Base-by-base conservation (phyloP, 2,329 filamentous ascomycete genomes). In the Apiospora arundinis region DNA sequence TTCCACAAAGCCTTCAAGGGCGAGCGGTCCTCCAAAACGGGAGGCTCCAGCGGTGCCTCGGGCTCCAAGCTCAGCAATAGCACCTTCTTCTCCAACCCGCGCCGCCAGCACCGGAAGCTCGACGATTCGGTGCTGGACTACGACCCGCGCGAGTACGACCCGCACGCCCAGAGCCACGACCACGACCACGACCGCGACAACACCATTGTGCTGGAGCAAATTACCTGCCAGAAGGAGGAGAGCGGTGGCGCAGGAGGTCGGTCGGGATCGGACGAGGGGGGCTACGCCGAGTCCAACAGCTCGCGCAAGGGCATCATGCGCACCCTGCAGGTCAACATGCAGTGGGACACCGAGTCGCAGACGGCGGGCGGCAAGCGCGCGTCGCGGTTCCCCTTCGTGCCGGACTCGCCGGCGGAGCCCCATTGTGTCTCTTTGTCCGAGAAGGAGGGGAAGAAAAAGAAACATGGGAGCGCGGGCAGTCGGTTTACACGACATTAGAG, bases 1-100 rank as follows among this genome's bases (percentile, higher is more conserved):
- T 77, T 79, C 72, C 42, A 63, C 42, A 46, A 67, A 4, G 48
- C 28, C 65, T 67, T 23, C 12, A 45, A 46, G 12, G 63, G 63
- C 63, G 63, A 67, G 63, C 40, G 40, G 21, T 67, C 60, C 37
- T 42, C 32, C 37, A 32, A 32, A 32, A 32, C 3, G 32, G 18
- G 9, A 32, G 63, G 42, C 40, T 25, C 2, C 63, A 45, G 42
- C 63, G 42, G 40, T 1, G 12, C 7, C 3, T 46, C 42, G 14
- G 65, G 65, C n/a, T 67, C 65, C 11, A 46, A 46, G 23, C 40
- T 46, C 56, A 32, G 56, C 56, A 40, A 4, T 28, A 63, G 18
- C 56, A 40, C 56, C 56, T 63, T 63, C 40, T 67, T 67, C 42
- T 46, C 40, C 40, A 45, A 21, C 40, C 25, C 6, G 40, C 63